Conservation (phyloP, 768 basidiomycete species). For the Coprinellus micaceus region DNA sequence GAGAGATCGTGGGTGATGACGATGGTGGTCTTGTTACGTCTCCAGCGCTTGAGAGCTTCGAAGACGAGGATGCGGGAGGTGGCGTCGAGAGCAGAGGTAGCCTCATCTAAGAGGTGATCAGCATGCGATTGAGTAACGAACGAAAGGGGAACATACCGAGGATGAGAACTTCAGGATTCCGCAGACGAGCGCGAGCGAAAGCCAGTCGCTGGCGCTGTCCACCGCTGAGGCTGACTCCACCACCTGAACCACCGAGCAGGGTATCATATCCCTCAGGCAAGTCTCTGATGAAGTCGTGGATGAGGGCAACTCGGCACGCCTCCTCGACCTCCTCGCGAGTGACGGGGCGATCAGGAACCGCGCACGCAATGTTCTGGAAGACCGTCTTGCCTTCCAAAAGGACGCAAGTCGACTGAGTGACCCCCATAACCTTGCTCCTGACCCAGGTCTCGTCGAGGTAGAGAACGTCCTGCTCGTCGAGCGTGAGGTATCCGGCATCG, state of each 20-base stretch:
- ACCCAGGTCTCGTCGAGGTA: conserved; percentile 72
- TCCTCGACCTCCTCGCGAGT: conserved; percentile 71
- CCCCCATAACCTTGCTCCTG: conserved; percentile 65
- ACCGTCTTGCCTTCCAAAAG: conserved; percentile 71
- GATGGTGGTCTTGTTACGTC: conserved; percentile 78
- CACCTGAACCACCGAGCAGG: conserved; percentile 52
- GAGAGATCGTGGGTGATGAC: conserved; percentile 95
- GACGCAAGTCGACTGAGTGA: conserved; percentile 66
- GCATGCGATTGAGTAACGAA: not conserved
- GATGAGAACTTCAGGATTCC: conserved; percentile 86
- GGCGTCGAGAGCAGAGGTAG: conserved; percentile 80
- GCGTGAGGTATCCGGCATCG: conserved; percentile 55
- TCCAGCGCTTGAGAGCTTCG: conserved; percentile 63
- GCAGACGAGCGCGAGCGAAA: conserved; percentile 79
- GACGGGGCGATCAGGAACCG: conserved; percentile 33
- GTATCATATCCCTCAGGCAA: conserved; percentile 92
- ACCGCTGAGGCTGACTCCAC: conserved; percentile 76
- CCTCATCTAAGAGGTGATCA: conserved; percentile 63
- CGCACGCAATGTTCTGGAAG: conserved; percentile 85
- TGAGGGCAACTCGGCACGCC: conserved; percentile 79
- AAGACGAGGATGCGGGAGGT: conserved; percentile 85
- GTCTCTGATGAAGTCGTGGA: conserved; percentile 82
- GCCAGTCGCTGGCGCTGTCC: conserved; percentile 91
- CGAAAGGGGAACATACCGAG: conserved; percentile 61
- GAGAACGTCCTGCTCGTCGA: conserved; percentile 80